Percentiles rank a stretch among this genome's conserved stretches.
Evolutionary conservation across 179 eudicot species (phyloP).

Genomic region (Spergularia azorica): DNA sequence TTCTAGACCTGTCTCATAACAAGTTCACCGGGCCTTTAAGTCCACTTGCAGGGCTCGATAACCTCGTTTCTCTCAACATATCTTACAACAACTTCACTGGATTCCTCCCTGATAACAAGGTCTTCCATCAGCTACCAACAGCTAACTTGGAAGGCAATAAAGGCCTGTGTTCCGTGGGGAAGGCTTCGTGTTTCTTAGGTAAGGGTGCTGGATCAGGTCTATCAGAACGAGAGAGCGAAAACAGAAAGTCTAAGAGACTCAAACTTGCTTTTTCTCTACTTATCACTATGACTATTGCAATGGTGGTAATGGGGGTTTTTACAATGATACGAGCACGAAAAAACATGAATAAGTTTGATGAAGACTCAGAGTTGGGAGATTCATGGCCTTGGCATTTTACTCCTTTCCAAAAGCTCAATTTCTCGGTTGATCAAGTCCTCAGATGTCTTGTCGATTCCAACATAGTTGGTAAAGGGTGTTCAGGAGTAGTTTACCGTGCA

Average conservation of each 20-base stretch:
- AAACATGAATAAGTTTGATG: slow-evolving; percentile 18
- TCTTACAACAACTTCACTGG: slow-evolving; percentile 62
- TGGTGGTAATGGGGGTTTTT: slow-evolving; percentile 44
- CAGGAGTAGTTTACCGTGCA: slow-evolving; percentile 56
- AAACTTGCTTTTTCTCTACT: slow-evolving; percentile 39
- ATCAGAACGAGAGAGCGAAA: slow-evolving; percentile 5
- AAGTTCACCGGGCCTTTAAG: slow-evolving; percentile 33
- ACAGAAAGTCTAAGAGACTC: slow-evolving; percentile 26
- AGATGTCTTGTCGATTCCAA: slow-evolving; percentile 47
- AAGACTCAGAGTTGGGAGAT: slow-evolving; percentile 43
- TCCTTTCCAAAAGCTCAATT: slow-evolving; percentile 53
- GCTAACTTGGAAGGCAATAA: slow-evolving; percentile 42
- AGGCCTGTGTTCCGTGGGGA: slow-evolving; percentile 37
- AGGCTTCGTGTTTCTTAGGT: slow-evolving; percentile 33
- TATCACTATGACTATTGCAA: slow-evolving; percentile 33
- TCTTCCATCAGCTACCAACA: slow-evolving; percentile 48
- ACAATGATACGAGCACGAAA: slow-evolving; percentile 38
- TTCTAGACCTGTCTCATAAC: slow-evolving; percentile 43
- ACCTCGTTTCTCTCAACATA: slow-evolving; percentile 55
- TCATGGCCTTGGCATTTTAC: slow-evolving; percentile 55
- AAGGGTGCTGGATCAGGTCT: slow-evolving; percentile 11
- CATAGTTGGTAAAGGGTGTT: slow-evolving; percentile 53
- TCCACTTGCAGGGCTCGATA: slow-evolving; percentile 39
- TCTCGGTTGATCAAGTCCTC: slow-evolving; percentile 49
- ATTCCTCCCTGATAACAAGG: slow-evolving; percentile 47